Base-by-base conservation (phyloP, 805 yeast species). In the Saturnispora zaruensis region DNA sequence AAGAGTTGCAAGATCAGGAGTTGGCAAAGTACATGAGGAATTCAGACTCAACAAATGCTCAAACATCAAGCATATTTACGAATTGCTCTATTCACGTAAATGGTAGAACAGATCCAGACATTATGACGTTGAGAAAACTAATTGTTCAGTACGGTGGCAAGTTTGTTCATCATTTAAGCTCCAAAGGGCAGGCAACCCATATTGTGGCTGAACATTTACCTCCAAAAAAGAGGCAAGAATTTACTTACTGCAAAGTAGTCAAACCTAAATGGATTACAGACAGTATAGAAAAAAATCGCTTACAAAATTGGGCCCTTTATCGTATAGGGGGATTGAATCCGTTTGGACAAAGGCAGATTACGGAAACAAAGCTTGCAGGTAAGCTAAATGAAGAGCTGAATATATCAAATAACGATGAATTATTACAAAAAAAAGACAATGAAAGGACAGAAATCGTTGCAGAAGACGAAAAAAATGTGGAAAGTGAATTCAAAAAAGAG, bases 41-140 rank as follows among this genome's bases (percentile, higher is more conserved):
- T 42, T 64, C 78, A 18, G 62, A 63, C 14, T 16, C 21, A 18
- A 11, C 49, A 57, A 25, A 50, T 55, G 11, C 21, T 7, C 55
- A 49, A 33, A 36, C 20, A 26, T 66, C 75, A 1, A 65, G 64
- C 2, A 69, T 90, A 1, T 89, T 91, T 60, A 59, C 68, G 34
- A 79, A 75, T 1, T 86, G 90, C 61, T 65, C 71, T 1, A 73
- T 91, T 4, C 81, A 84, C 63, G 88, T 91, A n/a, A 90, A 89
- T 59, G 99, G 99, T 1, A 80, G 84, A 59, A 91, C 98, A 0
- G 68, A 66, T 2, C 98, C 98, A 0, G 79, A 90, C n/a, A 75
- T 88, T 14, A 67, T 76, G 40, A 83, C 79, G 52, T 67, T 93
- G 28, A 91, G 86, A 58, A 75, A 81, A 49, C 57, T 87, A 56